Evolutionary conservation across 805 yeast genomes (phyloP), one percentile per base, ranked within the genome.

Genomic region (Saturnispora sekii): DNA sequence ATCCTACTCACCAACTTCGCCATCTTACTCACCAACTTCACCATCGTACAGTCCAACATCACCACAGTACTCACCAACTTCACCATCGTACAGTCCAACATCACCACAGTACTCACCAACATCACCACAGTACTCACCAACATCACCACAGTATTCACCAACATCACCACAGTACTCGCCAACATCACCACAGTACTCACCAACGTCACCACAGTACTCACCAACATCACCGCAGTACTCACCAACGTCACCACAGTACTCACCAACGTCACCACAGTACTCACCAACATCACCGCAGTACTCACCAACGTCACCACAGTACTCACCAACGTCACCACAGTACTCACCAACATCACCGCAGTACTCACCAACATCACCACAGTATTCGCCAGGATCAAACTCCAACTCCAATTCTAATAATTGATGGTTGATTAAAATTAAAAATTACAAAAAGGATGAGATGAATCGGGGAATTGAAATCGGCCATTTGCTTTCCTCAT

Each of bases 251-350:
- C 95, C 95, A 51, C 60, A 70, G 1, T 86, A 86, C 63, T 72
- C 81, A 1, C 95, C 95, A 40, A 84, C 87, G 0, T 73, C 79
- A 3, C 89, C 90, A 46, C 60, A 68, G 7, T 82, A 85, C 61
- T 69, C 79, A 0, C 89, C 89, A 49, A 85, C 95, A 0, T 81
- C 90, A 0, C 97, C 96, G 85, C 59, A 70, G 1, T 87, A 86
- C n/a, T n/a, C n/a, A n/a, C n/a, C n/a, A n/a, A n/a, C n/a, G n/a
- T n/a, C n/a, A n/a, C n/a, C n/a, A n/a, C n/a, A n/a, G n/a, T n/a
- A n/a, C 63, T 72, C 81, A 1, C 95, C 95, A 38, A 84, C 87
- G 0, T 73, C 83, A 1, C 82, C 82, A 51, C 56, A 64, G 8
- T 81, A 80, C 58, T 68, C 76, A 0, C 87, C 88, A 49, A 83